A percentile compares a stretch with the other conserved stretches of the same genome.
phyloP scores from a whole-genome alignment of 257 asterid species.

The Nicotiana benthamiana region DNA sequence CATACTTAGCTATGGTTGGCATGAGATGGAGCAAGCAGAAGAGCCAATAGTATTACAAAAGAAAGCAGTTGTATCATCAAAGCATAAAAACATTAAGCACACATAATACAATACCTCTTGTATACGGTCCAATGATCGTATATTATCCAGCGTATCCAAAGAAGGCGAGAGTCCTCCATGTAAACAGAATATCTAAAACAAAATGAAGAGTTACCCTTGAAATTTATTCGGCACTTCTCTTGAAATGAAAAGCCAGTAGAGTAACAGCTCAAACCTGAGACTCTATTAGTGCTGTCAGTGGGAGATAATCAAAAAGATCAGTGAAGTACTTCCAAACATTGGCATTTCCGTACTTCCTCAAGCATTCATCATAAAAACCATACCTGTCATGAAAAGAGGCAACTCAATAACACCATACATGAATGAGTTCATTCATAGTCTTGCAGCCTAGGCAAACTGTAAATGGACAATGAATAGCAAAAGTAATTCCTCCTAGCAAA shows the following conservation, averaged over 20 bases:
- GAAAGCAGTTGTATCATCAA: not conserved
- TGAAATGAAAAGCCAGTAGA: not conserved
- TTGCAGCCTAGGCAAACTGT: not conserved
- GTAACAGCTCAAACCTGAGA: constrained; percentile 66
- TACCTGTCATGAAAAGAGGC: constrained; percentile 46
- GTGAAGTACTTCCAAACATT: constrained; percentile 96
- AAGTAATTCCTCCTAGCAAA: not conserved
- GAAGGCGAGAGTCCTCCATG: constrained; percentile 99
- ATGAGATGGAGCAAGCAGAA: not conserved
- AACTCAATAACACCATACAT: constrained; percentile 7
- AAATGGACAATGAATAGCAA: not conserved
- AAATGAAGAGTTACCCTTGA: not conserved
- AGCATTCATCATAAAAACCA: constrained; percentile 95
- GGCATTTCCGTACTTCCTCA: constrained; percentile 98
- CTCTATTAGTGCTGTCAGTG: constrained; percentile 96
- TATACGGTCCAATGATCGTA: constrained; percentile 86
- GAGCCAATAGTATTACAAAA: not conserved
- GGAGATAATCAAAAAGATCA: constrained; percentile 92
- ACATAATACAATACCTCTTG: constrained; percentile 53
- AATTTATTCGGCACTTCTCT: constrained; percentile 8
- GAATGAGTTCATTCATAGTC: not conserved
- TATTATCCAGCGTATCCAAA: constrained; percentile 84
- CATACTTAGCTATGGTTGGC: not conserved
- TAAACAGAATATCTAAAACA: constrained; percentile 73
- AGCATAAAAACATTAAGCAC: not conserved